phyloP scores from a whole-genome alignment of 495 filamentous ascomycete species.

The Lophiotrema nucula region DNA sequence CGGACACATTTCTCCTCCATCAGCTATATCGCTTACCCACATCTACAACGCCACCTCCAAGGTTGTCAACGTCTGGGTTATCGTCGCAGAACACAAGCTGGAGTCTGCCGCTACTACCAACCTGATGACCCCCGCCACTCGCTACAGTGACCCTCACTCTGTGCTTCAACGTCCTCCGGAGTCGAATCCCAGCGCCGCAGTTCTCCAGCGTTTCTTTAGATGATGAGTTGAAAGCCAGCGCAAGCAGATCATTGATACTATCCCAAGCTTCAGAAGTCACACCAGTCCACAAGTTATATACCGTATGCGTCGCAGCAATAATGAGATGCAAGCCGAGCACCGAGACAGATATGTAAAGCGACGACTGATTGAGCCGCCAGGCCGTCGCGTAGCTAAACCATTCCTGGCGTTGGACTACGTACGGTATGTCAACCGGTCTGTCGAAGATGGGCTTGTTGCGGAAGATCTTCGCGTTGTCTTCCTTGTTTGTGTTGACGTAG shows the following conservation, averaged over 20 bases:
- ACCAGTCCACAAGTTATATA: neutral
- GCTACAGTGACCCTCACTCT: too few species aligned
- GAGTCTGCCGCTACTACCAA: too few species aligned
- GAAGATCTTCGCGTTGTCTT: neutral
- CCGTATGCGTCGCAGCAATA: neutral
- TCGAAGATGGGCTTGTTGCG: neutral
- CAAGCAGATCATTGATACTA: neutral
- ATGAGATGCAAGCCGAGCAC: neutral
- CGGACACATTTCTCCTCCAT: too few species aligned
- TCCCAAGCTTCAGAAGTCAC: neutral
- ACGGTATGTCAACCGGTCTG: neutral
- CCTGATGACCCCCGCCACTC: too few species aligned
- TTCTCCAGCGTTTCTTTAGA: neutral
- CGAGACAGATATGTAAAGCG: neutral
- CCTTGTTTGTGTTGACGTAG: too few species aligned
- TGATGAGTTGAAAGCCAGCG: neutral
- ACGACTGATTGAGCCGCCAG: neutral
- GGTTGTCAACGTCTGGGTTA: too few species aligned
- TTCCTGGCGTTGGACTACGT: neutral
- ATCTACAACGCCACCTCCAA: too few species aligned
- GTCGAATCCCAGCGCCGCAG: neutral
- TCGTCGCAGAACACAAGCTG: too few species aligned
- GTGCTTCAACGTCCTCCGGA: neutral
- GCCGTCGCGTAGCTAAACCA: neutral
- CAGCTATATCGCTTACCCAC: too few species aligned